Conservation (phyloP, 257 asterid species). For the Nicotiana noctiflora region DNA sequence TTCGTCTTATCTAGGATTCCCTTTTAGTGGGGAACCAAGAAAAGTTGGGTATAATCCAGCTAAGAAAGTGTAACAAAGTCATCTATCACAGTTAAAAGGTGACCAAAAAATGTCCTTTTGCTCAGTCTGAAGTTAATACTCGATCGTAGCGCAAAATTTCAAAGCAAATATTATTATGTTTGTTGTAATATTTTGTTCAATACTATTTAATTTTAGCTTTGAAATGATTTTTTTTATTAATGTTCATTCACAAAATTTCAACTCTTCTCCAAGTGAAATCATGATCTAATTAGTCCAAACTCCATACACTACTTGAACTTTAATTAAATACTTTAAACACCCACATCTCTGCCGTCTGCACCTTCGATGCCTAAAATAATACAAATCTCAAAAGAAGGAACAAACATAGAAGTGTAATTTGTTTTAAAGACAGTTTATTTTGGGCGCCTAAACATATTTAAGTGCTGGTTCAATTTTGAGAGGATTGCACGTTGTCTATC, state of each 20-base stretch:
- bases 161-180: no score
- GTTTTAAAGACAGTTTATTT: background rate
- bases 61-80: conserved; percentile 26
- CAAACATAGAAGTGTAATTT: background rate
- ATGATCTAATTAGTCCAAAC: no score
- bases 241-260: no score
- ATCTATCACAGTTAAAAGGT: conserved; percentile 24
- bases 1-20: conserved; percentile 1
- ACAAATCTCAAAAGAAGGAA: background rate
- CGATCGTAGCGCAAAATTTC: no score
- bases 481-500: background rate
- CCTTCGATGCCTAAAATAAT: no score
- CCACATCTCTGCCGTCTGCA: background rate
- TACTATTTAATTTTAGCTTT: no score
- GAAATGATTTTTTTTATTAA: no score
- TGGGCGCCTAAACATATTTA: background rate
- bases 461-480: background rate
- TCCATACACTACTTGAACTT: no score
- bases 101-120: conserved; percentile 17
- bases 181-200: no score
- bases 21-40: conserved; percentile 2
- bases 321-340: no score
- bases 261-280: no score
- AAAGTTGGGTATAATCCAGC: conserved; percentile 54
- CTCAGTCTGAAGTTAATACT: background rate